A percentile compares a stretch with the other conserved stretches of the same genome.
phyloP scores from a whole-genome alignment of 1,139 yeast genomes.

The Entelexis sorbosivorans region DNA sequence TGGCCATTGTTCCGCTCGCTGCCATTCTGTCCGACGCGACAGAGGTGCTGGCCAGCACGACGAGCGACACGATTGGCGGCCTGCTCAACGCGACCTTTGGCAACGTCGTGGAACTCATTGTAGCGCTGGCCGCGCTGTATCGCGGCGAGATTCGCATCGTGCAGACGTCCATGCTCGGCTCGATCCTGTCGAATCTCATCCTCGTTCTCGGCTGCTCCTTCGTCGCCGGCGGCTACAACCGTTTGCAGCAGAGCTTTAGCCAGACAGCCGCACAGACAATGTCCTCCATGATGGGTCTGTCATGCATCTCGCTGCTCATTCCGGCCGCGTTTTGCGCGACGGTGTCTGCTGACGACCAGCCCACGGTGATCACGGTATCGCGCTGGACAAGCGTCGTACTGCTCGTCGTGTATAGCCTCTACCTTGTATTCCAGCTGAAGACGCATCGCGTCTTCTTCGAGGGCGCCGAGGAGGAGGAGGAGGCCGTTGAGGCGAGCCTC shows the following conservation, averaged over 20 bases:
- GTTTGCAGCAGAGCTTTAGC: slow-evolving; percentile 79
- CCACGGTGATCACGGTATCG: slow-evolving; percentile 57
- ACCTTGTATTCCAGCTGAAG: slow-evolving; percentile 73
- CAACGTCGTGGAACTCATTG: slow-evolving; percentile 86
- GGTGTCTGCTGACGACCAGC: slow-evolving; percentile 28
- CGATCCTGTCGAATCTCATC: slow-evolving; percentile 73
- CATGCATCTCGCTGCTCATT: slow-evolving; percentile 74
- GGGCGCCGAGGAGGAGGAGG: slow-evolving; percentile 32
- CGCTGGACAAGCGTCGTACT: slow-evolving; percentile 79
- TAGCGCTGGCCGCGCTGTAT: slow-evolving; percentile 75
- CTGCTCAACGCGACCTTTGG: slow-evolving; percentile 92
- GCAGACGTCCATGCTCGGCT: slow-evolving; percentile 91
- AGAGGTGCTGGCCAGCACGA: slow-evolving; percentile 76
- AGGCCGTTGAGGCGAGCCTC: slow-evolving; percentile 20
- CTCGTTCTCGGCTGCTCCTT: slow-evolving; percentile 94
- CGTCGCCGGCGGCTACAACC: slow-evolving; percentile 79
- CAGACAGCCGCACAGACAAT: slow-evolving; percentile 96
- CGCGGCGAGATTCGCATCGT: slow-evolving; percentile 87
- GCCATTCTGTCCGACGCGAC: slow-evolving; percentile 84
- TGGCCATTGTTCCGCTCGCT: slow-evolving; percentile 89
- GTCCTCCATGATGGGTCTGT: slow-evolving; percentile 85
- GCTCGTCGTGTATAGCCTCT: slow-evolving; percentile 65
- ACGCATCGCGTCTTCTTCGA: slow-evolving; percentile 66
- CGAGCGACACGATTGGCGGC: slow-evolving; percentile 85
- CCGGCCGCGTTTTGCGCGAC: slow-evolving; percentile 96